These are phyloP conservation scores for Tulasnella sp. DNA, from an alignment of 768 basidiomycete genomes.

Conservation along the genomic window DNA sequence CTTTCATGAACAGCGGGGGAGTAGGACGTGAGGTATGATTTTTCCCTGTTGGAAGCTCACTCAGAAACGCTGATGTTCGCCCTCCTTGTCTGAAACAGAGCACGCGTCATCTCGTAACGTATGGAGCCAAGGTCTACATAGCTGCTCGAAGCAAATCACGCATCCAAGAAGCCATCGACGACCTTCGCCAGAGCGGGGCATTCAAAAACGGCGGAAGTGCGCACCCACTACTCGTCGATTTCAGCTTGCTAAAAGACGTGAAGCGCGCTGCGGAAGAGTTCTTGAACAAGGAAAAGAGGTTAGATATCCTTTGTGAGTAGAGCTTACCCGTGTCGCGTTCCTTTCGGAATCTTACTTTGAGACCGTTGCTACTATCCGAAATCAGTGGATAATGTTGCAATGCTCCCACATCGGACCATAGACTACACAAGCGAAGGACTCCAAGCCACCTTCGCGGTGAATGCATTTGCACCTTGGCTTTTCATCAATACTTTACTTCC, in stretches of 20 bases:
- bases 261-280: conserved; percentile 40
- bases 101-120: conserved; percentile 26
- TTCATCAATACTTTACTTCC: conserved; percentile 45
- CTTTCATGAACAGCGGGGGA: not conserved
- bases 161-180: conserved; percentile 25
- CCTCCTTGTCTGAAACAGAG: conserved; percentile 21
- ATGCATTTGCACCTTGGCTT: conserved; percentile 43
- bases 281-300: conserved; percentile 35
- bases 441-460: not conserved
- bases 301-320: conserved; percentile 47
- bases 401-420: conserved; percentile 26
- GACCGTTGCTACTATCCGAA: too few relatives aligned
- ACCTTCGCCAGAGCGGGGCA: conserved; percentile 25
- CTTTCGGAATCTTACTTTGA: not conserved
- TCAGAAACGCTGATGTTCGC: not conserved
- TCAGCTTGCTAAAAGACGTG: conserved; percentile 36
- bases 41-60: not conserved
- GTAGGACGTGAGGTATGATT: conserved; percentile 13
- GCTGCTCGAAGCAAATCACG: conserved; percentile 26
- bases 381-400: conserved; percentile 44
- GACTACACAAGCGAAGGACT: conserved; percentile 8
- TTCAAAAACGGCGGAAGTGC: conserved; percentile 37
- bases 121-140: conserved; percentile 34
- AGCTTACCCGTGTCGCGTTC: not conserved
- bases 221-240: conserved; percentile 39